Evolutionary conservation across 441 rosid genomes (phyloP), one percentile per base, ranked within the genome.

Genomic region (Flueggea neowawraea): DNA sequence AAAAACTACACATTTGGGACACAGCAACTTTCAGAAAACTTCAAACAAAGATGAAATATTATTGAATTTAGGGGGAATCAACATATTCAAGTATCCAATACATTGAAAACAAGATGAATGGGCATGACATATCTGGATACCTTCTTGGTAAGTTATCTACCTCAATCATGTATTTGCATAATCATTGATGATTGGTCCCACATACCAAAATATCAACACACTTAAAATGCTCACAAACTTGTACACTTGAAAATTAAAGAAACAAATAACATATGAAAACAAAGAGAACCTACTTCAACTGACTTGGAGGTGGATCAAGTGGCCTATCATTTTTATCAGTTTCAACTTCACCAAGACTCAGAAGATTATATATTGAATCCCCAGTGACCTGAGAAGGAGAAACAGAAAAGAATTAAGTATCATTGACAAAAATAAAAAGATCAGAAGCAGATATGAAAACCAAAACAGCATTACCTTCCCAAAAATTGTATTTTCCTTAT

Each of bases 261-360:
- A 54, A 54, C 16, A 6, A 10, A 55, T 22, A 14, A 12, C 13
- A 11, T 11, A 14, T 14, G 15, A 43, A 50, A 5, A 47, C 17
- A 32, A 55, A 41, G 7, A 60, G 62, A 69, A 44, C 72, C 52
- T 62, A 85, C 98, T 88, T 94, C 96, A 60, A 91, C 83, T 33
- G 94, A 94, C 69, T 87, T 0, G 96, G 97, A 6, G 75, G 59
- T 50, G 96, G 99, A 83, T 89, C 97, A 68, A 91, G 41, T 14
- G 96, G 96, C 32, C 88, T 64, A 59, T 94, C 99, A 62, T 84
- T 63, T 61, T 86, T 80, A 66, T 72, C 83, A 10, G 99, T 80
- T 70, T 91, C 99, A 58, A 86, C 79, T 71, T 94, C 92, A 49
- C 85, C 91, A 69, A 94, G 58, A 63, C 87, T 52, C 65, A 87